These are phyloP conservation scores for Prunus campanulata DNA, from an alignment of 306 rosid genomes.

Conservation along the genomic window DNA sequence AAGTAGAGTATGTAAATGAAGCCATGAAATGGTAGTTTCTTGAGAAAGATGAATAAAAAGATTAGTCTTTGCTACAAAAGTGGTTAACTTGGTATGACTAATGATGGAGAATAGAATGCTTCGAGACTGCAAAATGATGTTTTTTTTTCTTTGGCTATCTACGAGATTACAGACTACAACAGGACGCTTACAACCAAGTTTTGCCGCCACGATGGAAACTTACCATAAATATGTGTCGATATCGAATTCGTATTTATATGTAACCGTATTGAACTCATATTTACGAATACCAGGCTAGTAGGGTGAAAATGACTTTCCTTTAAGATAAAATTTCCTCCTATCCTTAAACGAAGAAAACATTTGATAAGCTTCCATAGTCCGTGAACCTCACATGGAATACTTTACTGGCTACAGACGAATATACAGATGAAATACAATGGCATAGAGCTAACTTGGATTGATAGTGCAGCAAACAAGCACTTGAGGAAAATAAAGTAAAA, in stretches of 20 bases:
- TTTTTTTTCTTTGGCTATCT: neutral
- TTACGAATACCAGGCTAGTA: too few species aligned
- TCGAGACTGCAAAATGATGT: neutral
- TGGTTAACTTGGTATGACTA: neutral
- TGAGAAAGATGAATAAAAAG: conserved; percentile 52
- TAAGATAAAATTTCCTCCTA: neutral
- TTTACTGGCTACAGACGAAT: neutral
- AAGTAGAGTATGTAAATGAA: conserved; percentile 39
- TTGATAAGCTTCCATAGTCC: neutral
- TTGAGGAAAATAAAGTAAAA: neutral
- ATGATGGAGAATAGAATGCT: neutral
- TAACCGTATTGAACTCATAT: too few species aligned
- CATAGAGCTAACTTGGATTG: neutral
- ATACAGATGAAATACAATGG: neutral
- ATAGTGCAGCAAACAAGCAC: neutral
- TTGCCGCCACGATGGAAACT: too few species aligned
- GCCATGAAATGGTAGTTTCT: conserved; percentile 43
- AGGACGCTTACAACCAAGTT: neutral
- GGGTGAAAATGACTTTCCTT: too few species aligned
- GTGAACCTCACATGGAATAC: neutral
- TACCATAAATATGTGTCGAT: too few species aligned
- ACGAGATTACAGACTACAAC: too few species aligned
- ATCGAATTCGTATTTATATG: too few species aligned
- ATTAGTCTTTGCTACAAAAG: neutral
- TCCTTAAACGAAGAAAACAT: neutral